These are phyloP conservation scores for Uronychia setigera DNA, from an alignment of 73 alveolate genomes.

Conservation along the genomic window DNA sequence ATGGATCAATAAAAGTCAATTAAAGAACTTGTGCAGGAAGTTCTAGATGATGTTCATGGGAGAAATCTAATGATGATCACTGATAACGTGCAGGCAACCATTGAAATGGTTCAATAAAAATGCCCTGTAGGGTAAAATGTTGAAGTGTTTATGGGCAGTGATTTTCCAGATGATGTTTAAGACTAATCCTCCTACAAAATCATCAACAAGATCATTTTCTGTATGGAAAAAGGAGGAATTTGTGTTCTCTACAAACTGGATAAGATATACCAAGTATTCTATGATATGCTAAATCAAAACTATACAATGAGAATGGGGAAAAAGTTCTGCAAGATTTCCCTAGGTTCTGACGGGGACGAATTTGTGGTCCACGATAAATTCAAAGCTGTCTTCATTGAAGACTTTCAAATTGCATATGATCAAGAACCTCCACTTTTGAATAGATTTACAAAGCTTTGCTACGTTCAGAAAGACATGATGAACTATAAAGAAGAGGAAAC, in stretches of 20 bases:
- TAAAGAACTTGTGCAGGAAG: conserved; percentile 39
- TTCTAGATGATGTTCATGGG: conserved; percentile 45
- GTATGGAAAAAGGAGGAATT: conserved; percentile 59
- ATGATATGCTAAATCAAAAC: conserved; percentile 58
- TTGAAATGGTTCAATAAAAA: conserved; percentile 11
- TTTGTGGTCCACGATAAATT: conserved; percentile 34
- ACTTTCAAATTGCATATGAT: conserved; percentile 1
- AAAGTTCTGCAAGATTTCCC: conserved; percentile 45
- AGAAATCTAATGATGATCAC: conserved; percentile 70
- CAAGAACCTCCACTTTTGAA: conserved; percentile 58
- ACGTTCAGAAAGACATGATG: not conserved
- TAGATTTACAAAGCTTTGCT: conserved; percentile 55
- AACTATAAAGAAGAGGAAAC: not conserved
- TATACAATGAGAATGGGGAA: conserved; percentile 15
- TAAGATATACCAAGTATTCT: conserved; percentile 39
- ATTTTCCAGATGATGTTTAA: conserved; percentile 38
- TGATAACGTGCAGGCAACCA: conserved; percentile 20
- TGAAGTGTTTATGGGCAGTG: conserved; percentile 56
- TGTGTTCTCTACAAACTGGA: conserved; percentile 27
- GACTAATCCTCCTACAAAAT: conserved; percentile 42
- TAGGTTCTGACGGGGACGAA: conserved; percentile 49
- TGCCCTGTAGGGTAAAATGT: not conserved
- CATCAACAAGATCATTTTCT: conserved; percentile 30
- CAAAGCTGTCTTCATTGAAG: conserved; percentile 23
- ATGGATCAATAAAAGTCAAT: conserved; percentile 4